phyloP scores from a whole-genome alignment of 768 basidiomycete genomes.

The Cubamyces lactineus region DNA sequence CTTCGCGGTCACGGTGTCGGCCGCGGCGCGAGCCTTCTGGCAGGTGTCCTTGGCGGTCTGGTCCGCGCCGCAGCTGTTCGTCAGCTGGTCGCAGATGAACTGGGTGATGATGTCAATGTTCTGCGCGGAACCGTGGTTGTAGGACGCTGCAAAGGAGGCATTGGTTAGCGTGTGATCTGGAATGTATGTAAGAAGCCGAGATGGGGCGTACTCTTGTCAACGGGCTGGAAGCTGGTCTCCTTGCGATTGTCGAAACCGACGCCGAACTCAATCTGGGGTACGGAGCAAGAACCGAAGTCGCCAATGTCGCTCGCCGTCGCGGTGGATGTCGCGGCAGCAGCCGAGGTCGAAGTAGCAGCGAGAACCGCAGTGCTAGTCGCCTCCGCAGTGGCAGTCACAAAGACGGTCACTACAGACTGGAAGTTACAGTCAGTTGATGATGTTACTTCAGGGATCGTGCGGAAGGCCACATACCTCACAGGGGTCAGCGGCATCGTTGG shows the following conservation, averaged over 20 bases:
- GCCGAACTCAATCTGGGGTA: slow-evolving; percentile 59
- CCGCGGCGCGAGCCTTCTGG: slow-evolving; percentile 37
- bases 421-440: neutral
- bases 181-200: neutral
- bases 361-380: slow-evolving; percentile 1
- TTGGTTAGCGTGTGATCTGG: no score
- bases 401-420: slow-evolving; percentile 18
- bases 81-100: slow-evolving; percentile 58
- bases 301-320: slow-evolving; percentile 27
- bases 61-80: slow-evolving; percentile 57
- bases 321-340: slow-evolving; percentile 19
- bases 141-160: slow-evolving; percentile 39
- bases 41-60: slow-evolving; percentile 56
- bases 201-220: slow-evolving; percentile 42
- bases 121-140: slow-evolving; percentile 63
- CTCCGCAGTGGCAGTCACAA: slow-evolving; percentile 26
- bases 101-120: slow-evolving; percentile 63
- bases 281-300: slow-evolving; percentile 58
- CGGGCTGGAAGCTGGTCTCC: slow-evolving; percentile 59
- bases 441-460: neutral
- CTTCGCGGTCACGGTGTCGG: slow-evolving; percentile 31
- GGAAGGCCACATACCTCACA: slow-evolving; percentile 10
- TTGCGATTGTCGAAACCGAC: slow-evolving; percentile 54
- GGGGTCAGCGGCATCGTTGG: slow-evolving; percentile 17
- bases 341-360: slow-evolving; percentile 17